Evolutionary conservation across 768 basidiomycete species (phyloP), one percentile per base, ranked within the genome.

Genomic region (Sistotremastrum niveocremeum): DNA sequence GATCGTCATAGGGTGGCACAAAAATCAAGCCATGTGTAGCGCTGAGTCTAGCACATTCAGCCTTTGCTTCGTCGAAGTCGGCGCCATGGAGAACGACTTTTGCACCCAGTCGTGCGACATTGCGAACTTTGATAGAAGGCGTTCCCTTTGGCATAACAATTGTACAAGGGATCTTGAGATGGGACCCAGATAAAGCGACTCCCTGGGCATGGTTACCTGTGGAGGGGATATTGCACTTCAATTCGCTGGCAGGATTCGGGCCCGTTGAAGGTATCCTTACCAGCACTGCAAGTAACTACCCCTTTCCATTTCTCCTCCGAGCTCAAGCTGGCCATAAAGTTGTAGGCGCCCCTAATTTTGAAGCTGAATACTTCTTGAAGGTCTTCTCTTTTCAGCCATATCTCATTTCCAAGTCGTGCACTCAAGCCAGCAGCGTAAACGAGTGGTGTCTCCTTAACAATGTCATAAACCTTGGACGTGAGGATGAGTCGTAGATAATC

Each of bases 171-270:
- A 98, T 84, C 34, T 74, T 75, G 31, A 99, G 76, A 47, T 80
- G 77, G 40, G 78, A 65, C 7, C 94, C 89, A n/a, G 95, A 91
- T 41, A 98, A 73, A 2, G 95, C 95, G 42, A 99, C 95, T 29
- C 95, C 95, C 62, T 99, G 95, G 0, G 95, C 95, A 62, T 99
- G 95, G 58, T 99, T 99, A 30, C 95, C 95, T 97, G 60, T 3
- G 39, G 47, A 9, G 46, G 30, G 39, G 36, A 31, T 10, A 20
- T 41, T 34, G 28, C 44, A 32, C 11, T 3, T 37, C 29, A 35
- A 34, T 33, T 42, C 34, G 50, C 32, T 30, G 7, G 47, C 12
- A 36, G 12, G 10, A 31, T 42, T 37, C 36, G 39, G 42, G 37
- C 41, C 46, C 58, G 56, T 52, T 49, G 54, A 64, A 74, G 69